A percentile compares a stretch with the other conserved stretches of the same genome.
phyloP scores from a whole-genome alignment of 495 filamentous ascomycete species.

The Trichoderma reesei region DNA sequence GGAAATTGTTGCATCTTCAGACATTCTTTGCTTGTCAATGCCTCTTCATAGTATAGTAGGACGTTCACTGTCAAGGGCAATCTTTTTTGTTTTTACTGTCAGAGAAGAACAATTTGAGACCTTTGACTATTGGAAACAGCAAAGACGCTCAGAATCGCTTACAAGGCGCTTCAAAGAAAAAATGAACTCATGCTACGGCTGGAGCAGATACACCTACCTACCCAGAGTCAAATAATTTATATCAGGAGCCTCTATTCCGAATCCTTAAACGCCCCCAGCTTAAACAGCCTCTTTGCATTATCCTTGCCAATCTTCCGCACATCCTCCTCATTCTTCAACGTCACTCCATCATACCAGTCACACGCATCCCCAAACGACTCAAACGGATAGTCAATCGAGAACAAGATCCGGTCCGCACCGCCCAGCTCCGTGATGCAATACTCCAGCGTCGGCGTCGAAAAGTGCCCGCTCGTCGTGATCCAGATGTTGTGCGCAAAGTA shows the following conservation, averaged over 20 bases:
- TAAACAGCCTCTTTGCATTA: conserved; percentile 10
- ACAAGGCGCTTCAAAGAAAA: too few species aligned
- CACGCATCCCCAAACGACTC: conserved; percentile 10
- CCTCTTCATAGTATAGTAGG: too few species aligned
- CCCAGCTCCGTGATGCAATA: conserved; percentile 33
- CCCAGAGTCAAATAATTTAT: background rate
- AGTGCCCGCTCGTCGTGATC: conserved; percentile 54
- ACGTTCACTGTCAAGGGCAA: too few species aligned
- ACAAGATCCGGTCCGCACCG: conserved; percentile 24
- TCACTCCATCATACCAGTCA: conserved; percentile 8
- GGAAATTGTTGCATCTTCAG: too few species aligned
- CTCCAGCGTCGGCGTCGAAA: conserved; percentile 45
- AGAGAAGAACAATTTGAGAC: too few species aligned
- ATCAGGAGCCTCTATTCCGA: background rate
- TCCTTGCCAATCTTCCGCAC: conserved; percentile 9
- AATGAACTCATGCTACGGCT: too few species aligned
- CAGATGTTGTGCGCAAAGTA: conserved; percentile 54
- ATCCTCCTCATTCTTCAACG: conserved; percentile 6
- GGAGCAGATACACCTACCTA: too few species aligned
- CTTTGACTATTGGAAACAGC: too few species aligned
- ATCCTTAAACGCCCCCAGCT: conserved; percentile 10
- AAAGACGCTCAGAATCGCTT: too few species aligned
- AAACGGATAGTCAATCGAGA: conserved; percentile 22
- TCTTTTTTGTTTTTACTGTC: too few species aligned
- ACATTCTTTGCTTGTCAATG: too few species aligned